Evolutionary conservation across 768 basidiomycete genomes (phyloP), one percentile per base, ranked within the genome.

Genomic region (Macrolepiota fuliginosa): DNA sequence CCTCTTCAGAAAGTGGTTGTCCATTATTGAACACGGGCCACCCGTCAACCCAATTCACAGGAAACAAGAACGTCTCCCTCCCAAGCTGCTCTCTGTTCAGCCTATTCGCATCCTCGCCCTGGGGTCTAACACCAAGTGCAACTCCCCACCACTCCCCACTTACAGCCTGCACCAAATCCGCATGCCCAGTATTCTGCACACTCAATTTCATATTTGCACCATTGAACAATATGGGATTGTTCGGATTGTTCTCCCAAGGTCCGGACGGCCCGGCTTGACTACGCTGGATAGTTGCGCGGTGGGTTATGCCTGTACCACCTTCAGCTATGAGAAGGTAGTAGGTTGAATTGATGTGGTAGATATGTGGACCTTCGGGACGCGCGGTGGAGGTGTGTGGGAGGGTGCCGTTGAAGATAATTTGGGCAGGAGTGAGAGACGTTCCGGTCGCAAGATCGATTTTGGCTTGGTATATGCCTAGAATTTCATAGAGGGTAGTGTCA

Each of bases 311-410:
- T 7, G 77, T 72, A 0, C 77, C 77, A 24, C 77, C 77, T 77
- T 79, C 77, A 7, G 77, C 77, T 46, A 78, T 77, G 53, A 79
- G 65, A 36, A 79, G 68, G 45, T 77, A 78, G 58, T 79, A 79
- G 6, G 76, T 77, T 1, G 65, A 66, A 62, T 79, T 73, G 63
- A 77, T 71, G 46, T 64, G 65, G 61, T 79, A 78, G 13, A 79
- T 56, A 63, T 79, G 77, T 40, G 77, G 77, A 35, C 77, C 77
- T 65, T 79, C 77, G 4, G 77, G 77, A 5, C 77, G 69, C n/a
- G 75, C 72, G 42, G 63, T 64, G 1, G 75, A 69, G 40, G 75
- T 73, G 42, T 74, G 66, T 9, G 74, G 73, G 24, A 79, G 70
- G 15, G 74, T 77, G 10, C 77, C 77, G 2, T 64, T 66, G 64